Evolutionary conservation across 1,139 yeast genomes (phyloP).

Genomic region (Zygosaccharomyces sapae): DNA sequence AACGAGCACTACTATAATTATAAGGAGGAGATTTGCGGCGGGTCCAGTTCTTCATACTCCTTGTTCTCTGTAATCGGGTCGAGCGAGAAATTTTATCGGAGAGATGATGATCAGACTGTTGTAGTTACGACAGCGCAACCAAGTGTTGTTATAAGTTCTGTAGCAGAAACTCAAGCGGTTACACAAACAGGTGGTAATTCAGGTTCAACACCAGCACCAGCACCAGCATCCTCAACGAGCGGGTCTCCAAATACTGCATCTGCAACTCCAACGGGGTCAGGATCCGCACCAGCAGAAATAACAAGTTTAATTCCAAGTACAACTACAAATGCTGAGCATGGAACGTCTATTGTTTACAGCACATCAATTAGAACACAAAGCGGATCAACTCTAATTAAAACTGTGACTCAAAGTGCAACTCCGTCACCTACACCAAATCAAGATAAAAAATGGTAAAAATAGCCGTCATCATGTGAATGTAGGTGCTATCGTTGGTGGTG

Average conservation of each 20-base stretch:
- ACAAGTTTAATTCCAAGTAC: not conserved
- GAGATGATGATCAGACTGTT: slow-evolving; percentile 23
- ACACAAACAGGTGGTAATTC: slow-evolving; percentile 1
- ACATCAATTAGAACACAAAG: slow-evolving; percentile 31
- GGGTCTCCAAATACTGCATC: slow-evolving; percentile 7
- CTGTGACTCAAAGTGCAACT: slow-evolving; percentile 29
- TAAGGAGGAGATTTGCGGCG: slow-evolving; percentile 41
- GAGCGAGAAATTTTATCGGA: not conserved
- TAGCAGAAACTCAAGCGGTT: not conserved
- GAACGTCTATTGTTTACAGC: slow-evolving; percentile 20
- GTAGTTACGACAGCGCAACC: slow-evolving; percentile 18
- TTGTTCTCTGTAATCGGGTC: slow-evolving; percentile 31
- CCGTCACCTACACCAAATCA: slow-evolving; percentile 10
- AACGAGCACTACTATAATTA: slow-evolving; percentile 40
- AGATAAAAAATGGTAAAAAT: slow-evolving; percentile 6
- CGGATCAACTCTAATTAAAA: slow-evolving; percentile 32
- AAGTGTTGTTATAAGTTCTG: not conserved
- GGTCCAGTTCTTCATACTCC: slow-evolving; percentile 36
- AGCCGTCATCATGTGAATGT: slow-evolving; percentile 27
- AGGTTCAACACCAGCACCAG: not conserved
- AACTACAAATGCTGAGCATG: not conserved
- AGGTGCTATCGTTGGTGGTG: slow-evolving; percentile 38
- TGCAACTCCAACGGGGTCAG: slow-evolving; percentile 5
- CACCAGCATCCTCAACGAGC: slow-evolving; percentile 8
- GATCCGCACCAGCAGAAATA: not conserved